These are phyloP conservation scores for Trichosanthes cucumerina DNA, from an alignment of 306 rosid species.

Conservation along the genomic window DNA sequence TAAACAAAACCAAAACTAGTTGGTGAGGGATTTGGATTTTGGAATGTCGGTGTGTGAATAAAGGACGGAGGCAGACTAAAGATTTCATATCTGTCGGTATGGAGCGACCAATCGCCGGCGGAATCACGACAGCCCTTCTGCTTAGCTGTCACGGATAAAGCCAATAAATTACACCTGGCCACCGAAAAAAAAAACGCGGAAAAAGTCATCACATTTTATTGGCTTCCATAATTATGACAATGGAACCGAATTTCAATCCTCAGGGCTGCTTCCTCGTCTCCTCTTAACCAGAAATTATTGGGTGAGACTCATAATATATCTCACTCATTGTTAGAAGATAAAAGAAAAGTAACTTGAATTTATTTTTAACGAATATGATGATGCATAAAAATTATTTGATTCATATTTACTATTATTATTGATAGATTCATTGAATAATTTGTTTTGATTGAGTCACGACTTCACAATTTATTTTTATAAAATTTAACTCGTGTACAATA, in stretches of 20 bases:
- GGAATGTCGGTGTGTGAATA: slow-evolving; percentile 2
- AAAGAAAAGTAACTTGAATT: too few relatives aligned
- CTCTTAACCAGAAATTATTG: too few relatives aligned
- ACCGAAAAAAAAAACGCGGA: neutral
- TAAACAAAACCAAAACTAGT: neutral
- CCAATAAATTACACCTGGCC: neutral
- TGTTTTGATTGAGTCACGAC: neutral
- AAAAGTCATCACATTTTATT: neutral
- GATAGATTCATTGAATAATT: too few relatives aligned
- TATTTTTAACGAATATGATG: too few relatives aligned
- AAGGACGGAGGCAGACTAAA: neutral
- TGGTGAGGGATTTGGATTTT: neutral
- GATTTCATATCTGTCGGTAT: neutral
- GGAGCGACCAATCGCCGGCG: neutral
- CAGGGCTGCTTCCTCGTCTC: neutral
- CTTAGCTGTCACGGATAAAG: neutral
- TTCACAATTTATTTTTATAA: too few relatives aligned
- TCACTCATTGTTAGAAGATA: too few relatives aligned
- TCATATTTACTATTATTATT: too few relatives aligned
- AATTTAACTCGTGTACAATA: too few relatives aligned
- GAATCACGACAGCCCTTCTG: neutral
- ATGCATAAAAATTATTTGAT: too few relatives aligned
- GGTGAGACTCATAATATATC: too few relatives aligned
- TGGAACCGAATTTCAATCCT: neutral
- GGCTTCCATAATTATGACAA: neutral